Percentiles rank a stretch among this genome's conserved stretches.
Conservation (phyloP, 1,284 basidiomycete species). For the Neolentinus lepideus region DNA sequence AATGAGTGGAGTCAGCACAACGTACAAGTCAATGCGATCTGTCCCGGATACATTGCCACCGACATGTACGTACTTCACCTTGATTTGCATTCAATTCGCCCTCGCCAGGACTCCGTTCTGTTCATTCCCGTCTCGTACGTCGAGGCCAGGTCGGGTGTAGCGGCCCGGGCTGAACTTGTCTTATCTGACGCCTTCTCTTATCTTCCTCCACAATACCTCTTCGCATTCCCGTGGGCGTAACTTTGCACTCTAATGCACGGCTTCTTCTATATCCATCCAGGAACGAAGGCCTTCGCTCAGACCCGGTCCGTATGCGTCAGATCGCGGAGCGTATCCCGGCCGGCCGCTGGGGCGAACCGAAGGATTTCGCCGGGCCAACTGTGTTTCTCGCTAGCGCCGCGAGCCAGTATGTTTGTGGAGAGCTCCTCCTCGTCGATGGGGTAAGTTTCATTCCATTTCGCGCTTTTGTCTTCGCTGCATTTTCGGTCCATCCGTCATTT, state of each 20-base stretch:
- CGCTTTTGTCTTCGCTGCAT: background rate
- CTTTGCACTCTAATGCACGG: conserved; percentile 10
- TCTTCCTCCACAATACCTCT: conserved; percentile 15
- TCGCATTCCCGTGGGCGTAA: conserved; percentile 16
- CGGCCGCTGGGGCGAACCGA: conserved; percentile 82
- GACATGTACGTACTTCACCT: conserved; percentile 57
- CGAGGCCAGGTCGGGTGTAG: background rate
- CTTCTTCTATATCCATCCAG: conserved; percentile 24
- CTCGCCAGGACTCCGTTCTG: background rate
- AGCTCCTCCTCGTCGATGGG: conserved; percentile 75
- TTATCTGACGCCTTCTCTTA: conserved; percentile 5
- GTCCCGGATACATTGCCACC: conserved; percentile 89
- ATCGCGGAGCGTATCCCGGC: conserved; percentile 93
- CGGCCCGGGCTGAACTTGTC: conserved; percentile 1
- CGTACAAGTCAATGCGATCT: conserved; percentile 87
- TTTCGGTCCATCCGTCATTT: background rate
- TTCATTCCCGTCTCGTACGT: background rate
- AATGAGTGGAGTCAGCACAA: conserved; percentile 79
- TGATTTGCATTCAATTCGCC: background rate
- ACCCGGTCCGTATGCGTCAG: conserved; percentile 74
- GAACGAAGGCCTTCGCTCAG: conserved; percentile 74
- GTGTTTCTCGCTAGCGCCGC: conserved; percentile 87
- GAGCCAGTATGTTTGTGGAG: conserved; percentile 88
- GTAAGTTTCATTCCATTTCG: conserved; percentile 26
- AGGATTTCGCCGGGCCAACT: conserved; percentile 85